Evolutionary conservation across 2,329 filamentous ascomycete species (phyloP).

Genomic region (Fusarium tjaetaba): DNA sequence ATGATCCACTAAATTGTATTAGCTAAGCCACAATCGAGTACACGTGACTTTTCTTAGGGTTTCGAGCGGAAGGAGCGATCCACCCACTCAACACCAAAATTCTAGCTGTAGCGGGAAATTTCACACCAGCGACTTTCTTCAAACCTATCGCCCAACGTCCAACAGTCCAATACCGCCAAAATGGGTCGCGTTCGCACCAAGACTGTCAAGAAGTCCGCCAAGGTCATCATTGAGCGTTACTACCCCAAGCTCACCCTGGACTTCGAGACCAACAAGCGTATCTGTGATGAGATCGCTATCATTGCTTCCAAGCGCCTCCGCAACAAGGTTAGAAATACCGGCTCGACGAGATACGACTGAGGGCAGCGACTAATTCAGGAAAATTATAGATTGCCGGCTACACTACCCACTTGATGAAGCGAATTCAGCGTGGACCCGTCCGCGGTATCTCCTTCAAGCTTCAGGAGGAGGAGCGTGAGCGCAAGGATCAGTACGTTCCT

Average conservation of each 20-base stretch:
- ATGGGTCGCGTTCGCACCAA: slow-evolving; percentile 78
- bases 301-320: slow-evolving; percentile 98
- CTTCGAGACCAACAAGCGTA: slow-evolving; percentile 99
- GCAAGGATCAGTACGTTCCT: slow-evolving; percentile 99
- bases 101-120: slow-evolving; percentile 39
- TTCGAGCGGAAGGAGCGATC: neutral
- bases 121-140: slow-evolving; percentile 41
- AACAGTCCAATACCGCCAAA: slow-evolving; percentile 63
- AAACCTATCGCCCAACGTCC: slow-evolving; percentile 49
- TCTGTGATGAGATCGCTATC: slow-evolving; percentile 99
- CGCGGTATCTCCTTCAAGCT: slow-evolving; percentile 99
- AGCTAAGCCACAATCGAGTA: slow-evolving; percentile 17
- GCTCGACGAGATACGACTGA: neutral
- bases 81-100: slow-evolving; percentile 40
- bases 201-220: slow-evolving; percentile 83
- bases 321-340: slow-evolving; percentile 82
- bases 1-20: neutral
- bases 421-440: slow-evolving; percentile 98
- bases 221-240: slow-evolving; percentile 99
- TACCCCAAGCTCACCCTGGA: slow-evolving; percentile 98
- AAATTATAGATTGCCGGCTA: slow-evolving; percentile 88
- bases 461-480: slow-evolving; percentile 99
- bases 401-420: slow-evolving; percentile 99
- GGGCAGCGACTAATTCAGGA: slow-evolving; percentile 30
- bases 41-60: slow-evolving; percentile 11